phyloP scores from a whole-genome alignment of 805 yeast genomes.

The Spencermartinsiella europaea region DNA sequence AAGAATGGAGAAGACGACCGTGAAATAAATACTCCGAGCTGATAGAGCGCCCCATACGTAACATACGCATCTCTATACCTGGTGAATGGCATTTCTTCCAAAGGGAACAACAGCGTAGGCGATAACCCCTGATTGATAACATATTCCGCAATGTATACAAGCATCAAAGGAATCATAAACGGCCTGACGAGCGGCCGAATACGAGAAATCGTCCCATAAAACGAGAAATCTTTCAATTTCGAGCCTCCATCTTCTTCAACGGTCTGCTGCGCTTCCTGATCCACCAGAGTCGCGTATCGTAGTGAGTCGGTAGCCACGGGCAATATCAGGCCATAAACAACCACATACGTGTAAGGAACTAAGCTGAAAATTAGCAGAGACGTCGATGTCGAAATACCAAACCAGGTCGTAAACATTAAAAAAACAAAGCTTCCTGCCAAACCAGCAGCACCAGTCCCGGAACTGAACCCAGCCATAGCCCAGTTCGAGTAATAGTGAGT shows the following conservation, averaged over 20 bases:
- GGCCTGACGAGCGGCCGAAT: conserved; percentile 31
- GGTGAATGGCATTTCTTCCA: conserved; percentile 63
- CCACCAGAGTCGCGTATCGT: neutral
- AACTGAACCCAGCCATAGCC: conserved; percentile 81
- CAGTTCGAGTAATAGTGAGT: conserved; percentile 64
- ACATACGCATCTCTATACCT: conserved; percentile 83
- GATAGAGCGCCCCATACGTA: conserved; percentile 83
- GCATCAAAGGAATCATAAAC: conserved; percentile 75
- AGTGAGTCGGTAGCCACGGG: conserved; percentile 24
- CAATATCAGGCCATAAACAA: conserved; percentile 26
- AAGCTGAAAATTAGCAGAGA: conserved; percentile 54
- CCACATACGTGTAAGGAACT: conserved; percentile 31
- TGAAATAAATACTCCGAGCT: conserved; percentile 87
- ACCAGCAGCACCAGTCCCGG: conserved; percentile 97
- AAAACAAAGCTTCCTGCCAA: conserved; percentile 67
- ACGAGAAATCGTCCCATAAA: conserved; percentile 20
- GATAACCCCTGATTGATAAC: conserved; percentile 87
- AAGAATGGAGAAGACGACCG: conserved; percentile 72
- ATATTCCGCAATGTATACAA: conserved; percentile 85
- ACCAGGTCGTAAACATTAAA: conserved; percentile 64
- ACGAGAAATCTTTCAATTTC: neutral
- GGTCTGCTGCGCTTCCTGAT: neutral
- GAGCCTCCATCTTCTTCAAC: neutral
- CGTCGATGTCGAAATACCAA: conserved; percentile 48
- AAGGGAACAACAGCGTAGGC: conserved; percentile 78